Conservation (phyloP, 768 basidiomycete species). For the Rhodotorula diobovata region DNA sequence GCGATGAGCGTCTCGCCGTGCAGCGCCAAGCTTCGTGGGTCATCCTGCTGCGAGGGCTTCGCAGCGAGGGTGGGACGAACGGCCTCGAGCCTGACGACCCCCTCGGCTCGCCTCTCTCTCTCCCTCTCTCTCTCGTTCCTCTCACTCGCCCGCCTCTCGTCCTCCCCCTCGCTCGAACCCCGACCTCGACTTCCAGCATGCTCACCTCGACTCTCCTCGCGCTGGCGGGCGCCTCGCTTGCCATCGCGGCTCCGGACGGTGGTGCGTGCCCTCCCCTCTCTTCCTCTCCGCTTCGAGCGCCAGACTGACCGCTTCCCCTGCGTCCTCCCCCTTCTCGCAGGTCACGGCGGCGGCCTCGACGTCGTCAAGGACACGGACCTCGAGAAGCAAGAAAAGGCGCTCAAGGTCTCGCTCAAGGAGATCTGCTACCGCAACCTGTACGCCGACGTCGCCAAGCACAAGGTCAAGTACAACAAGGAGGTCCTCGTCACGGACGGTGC, state of each 20-base stretch:
- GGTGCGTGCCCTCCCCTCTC: neutral
- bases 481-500: neutral
- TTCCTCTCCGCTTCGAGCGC: neutral
- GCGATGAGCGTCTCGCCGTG: too few relatives aligned
- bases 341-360: neutral
- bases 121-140: too few relatives aligned
- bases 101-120: too few relatives aligned
- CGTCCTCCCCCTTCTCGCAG: neutral
- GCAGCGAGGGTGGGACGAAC: too few relatives aligned
- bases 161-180: too few relatives aligned
- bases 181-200: too few relatives aligned
- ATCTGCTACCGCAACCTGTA: neutral
- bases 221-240: neutral
- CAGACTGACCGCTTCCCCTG: too few relatives aligned
- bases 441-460: neutral
- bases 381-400: neutral
- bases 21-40: too few relatives aligned
- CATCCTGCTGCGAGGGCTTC: too few relatives aligned
- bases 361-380: neutral
- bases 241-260: neutral
- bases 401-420: conserved; percentile 6
- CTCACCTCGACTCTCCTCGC: neutral
- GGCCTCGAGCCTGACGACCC: too few relatives aligned
- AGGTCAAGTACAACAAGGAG: neutral
- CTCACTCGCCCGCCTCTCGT: too few relatives aligned